A percentile compares a stretch with the other conserved stretches of the same genome.
Evolutionary conservation across 1,284 basidiomycete genomes (phyloP).

Genomic region (Papiliotrema terrestris): DNA sequence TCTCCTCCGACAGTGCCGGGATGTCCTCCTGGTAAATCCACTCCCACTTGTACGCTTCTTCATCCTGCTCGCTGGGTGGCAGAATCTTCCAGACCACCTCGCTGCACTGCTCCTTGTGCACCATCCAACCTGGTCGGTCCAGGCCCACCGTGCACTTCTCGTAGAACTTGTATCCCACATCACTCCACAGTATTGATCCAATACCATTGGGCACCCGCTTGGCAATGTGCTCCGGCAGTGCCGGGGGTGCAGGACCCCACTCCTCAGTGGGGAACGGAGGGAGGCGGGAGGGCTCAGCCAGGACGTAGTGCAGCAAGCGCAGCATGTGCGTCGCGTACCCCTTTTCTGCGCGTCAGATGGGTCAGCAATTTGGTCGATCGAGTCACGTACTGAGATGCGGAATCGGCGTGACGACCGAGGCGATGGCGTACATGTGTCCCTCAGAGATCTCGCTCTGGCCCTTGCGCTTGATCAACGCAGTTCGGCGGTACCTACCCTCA

Average conservation of each 20-base stretch:
- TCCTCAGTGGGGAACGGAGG: slow-evolving; percentile 16
- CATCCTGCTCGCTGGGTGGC: background rate
- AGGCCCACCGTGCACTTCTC: slow-evolving; percentile 15
- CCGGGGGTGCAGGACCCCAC: slow-evolving; percentile 23
- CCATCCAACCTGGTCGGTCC: slow-evolving; percentile 21
- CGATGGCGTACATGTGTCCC: slow-evolving; percentile 27
- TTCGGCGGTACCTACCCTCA: slow-evolving; percentile 17
- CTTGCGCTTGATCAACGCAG: slow-evolving; percentile 18
- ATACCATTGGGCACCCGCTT: background rate
- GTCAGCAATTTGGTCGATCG: background rate
- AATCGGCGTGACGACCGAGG: slow-evolving; percentile 31
- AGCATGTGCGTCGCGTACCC: slow-evolving; percentile 36
- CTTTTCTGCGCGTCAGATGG: slow-evolving; percentile 13
- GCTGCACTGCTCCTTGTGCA: slow-evolving; percentile 5
- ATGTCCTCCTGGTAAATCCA: slow-evolving; percentile 8
- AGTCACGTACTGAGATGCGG: slow-evolving; percentile 22
- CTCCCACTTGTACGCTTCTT: slow-evolving; percentile 6
- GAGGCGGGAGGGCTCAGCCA: slow-evolving; percentile 10
- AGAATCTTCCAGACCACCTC: slow-evolving; percentile 24
- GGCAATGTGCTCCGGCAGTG: background rate
- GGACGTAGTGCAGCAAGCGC: slow-evolving; percentile 29
- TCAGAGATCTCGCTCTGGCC: slow-evolving; percentile 17
- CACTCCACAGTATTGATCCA: slow-evolving; percentile 35
- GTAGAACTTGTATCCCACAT: slow-evolving; percentile 35
- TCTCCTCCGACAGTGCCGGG: background rate